phyloP scores from a whole-genome alignment of 768 basidiomycete species.

The Clitopilus passeckerianus region DNA sequence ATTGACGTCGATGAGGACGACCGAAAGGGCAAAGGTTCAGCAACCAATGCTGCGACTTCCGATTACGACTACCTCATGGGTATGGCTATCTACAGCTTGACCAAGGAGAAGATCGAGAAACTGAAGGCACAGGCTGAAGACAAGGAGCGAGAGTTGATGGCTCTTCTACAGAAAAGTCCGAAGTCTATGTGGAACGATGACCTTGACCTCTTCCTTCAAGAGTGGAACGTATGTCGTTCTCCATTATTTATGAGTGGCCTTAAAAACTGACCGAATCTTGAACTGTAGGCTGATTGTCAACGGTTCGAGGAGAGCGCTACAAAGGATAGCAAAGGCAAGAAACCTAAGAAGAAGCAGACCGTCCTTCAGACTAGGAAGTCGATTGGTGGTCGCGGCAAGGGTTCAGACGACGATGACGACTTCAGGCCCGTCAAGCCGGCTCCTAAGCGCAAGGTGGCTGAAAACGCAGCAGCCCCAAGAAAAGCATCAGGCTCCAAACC shows the following conservation, averaged over 20 bases:
- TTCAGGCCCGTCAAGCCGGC: constrained; percentile 43
- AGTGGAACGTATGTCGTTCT: constrained; percentile 73
- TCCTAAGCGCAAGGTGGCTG: constrained; percentile 35
- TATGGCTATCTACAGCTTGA: constrained; percentile 95
- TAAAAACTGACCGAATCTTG: not conserved
- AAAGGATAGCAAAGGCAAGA: constrained; percentile 41
- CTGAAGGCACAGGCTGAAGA: constrained; percentile 72
- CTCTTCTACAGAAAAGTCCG: constrained; percentile 72
- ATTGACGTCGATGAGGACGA: constrained; percentile 25
- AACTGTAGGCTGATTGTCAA: constrained; percentile 35
- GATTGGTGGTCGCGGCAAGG: constrained; percentile 26
- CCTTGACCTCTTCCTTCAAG: constrained; percentile 73
- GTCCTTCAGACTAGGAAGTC: constrained; percentile 45
- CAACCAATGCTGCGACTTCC: constrained; percentile 30
- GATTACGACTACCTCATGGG: constrained; percentile 94
- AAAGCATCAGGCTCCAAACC: constrained; percentile 22
- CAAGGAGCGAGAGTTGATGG: constrained; percentile 79
- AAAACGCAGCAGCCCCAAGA: constrained; percentile 16
- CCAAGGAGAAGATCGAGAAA: constrained; percentile 92
- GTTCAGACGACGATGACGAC: constrained; percentile 38
- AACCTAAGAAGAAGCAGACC: constrained; percentile 41
- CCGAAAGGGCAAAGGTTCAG: constrained; percentile 10
- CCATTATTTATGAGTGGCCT: constrained; percentile 8
- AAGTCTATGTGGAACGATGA: constrained; percentile 88
- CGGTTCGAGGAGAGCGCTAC: constrained; percentile 39